phyloP scores from a whole-genome alignment of 768 basidiomycete genomes.

The Melanogaster broomeanus region DNA sequence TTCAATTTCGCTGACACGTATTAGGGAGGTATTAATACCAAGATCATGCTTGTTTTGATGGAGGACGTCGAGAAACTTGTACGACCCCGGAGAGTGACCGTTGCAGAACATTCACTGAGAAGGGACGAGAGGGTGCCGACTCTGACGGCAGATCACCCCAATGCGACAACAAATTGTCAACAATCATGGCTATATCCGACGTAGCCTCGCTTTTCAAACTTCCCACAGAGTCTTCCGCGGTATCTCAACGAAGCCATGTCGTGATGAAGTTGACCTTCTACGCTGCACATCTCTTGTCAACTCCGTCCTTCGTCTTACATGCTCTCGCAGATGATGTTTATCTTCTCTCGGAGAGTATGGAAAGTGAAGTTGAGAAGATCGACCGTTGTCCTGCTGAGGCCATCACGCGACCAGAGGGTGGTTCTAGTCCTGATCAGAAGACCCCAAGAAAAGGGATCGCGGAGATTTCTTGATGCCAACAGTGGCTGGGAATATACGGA shows the following conservation, averaged over 20 bases:
- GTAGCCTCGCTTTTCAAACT: constrained; percentile 20
- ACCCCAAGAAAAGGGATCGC: neutral
- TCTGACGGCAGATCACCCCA: constrained; percentile 15
- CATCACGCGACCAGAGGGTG: neutral
- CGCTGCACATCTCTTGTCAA: constrained; percentile 57
- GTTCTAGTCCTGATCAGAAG: neutral
- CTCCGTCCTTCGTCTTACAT: constrained; percentile 43
- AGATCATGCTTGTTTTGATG: constrained; percentile 53
- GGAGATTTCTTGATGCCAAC: neutral
- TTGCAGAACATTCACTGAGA: neutral
- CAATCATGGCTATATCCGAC: constrained; percentile 31
- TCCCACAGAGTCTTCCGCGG: neutral
- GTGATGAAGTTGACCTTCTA: constrained; percentile 71
- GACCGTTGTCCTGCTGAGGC: neutral
- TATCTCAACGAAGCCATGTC: constrained; percentile 34
- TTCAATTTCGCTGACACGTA: constrained; percentile 8
- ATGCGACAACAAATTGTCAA: neutral
- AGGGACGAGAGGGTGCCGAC: neutral
- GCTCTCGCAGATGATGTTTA: constrained; percentile 44
- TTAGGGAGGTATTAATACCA: constrained; percentile 37
- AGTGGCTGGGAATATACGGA: no score
- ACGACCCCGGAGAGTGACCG: constrained; percentile 41
- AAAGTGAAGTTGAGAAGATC: constrained; percentile 15
- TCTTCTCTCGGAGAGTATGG: constrained; percentile 28
- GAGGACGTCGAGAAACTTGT: constrained; percentile 55